Base-by-base conservation (phyloP, 129 eudicot genomes). In the Flaveria bidentis region DNA sequence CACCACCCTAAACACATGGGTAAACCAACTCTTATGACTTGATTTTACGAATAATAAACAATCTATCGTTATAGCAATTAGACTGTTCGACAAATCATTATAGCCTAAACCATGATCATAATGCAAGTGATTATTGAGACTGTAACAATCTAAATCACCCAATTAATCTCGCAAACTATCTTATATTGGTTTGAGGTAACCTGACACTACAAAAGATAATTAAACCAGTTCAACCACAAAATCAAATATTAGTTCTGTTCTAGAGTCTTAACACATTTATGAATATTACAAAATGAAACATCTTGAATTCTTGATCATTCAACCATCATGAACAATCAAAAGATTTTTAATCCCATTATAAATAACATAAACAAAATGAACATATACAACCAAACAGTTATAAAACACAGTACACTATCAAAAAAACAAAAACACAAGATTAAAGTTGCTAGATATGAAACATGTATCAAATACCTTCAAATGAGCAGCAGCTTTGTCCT, bases 401-500 rank as follows among this genome's bases (percentile, higher is more conserved):
- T 64, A 20, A 52, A 10, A 8, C 4, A 14, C 2, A 2, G 16
- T 23, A 58, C 1, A 58, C 17, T 7, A n/a, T 0, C 12, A 12
- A 11, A 3, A 2, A 6, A 60, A 2, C 25, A 16, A 3, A 2
- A 6, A 60, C 1, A 30, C 36, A 30, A 30, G 36, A 3, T 30
- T 30, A 3, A 30, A 30, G 4, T 26, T 61, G 67, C 41, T 23
- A 60, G 30, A n/a, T n/a, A 2, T 45, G 2, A 33, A 33, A 17
- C 12, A 0, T 3, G 13, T 47, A 60, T 60, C 39, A 15, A 20
- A 55, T 80, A 86, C 90, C 85, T 86, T 86, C 80, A 86, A 52
- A 74, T 86, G 90, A 50, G 87, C 87, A 69, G 90, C 90, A 5
- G 90, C 90, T 83, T 86, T 86, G 36, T 86, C 90, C 85, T 86